These are phyloP conservation scores for Hyaloscypha finlandica DNA, from an alignment of 495 filamentous ascomycete species.

Conservation along the genomic window DNA sequence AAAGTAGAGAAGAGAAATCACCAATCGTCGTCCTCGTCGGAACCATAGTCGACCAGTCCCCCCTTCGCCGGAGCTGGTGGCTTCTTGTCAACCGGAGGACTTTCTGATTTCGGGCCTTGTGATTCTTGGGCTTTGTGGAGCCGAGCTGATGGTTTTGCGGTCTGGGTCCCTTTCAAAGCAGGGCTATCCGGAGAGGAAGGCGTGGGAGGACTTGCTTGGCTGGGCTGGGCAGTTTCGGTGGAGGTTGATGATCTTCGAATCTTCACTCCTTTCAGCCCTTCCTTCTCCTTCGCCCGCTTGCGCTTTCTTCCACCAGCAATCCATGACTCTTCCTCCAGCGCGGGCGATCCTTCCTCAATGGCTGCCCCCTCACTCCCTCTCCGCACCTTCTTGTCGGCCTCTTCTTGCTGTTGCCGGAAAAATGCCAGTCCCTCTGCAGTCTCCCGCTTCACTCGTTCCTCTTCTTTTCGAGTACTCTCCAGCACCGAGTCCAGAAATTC, in stretches of 20 bases:
- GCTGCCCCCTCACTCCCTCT: conserved; percentile 38
- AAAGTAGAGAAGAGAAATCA: not conserved
- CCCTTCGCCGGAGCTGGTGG: conserved; percentile 22
- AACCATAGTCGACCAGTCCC: conserved; percentile 42
- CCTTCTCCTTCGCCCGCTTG: conserved; percentile 58
- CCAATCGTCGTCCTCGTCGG: conserved; percentile 45
- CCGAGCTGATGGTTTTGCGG: not conserved
- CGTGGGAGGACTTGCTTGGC: not conserved
- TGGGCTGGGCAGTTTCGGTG: conserved; percentile 2
- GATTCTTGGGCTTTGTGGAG: not conserved
- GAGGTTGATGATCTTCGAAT: conserved; percentile 49
- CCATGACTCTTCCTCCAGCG: conserved; percentile 55
- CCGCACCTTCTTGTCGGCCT: conserved; percentile 55
- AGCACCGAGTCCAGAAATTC: conserved; percentile 84
- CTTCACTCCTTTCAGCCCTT: conserved; percentile 56
- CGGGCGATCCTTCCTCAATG: conserved; percentile 30
- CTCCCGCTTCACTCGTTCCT: conserved; percentile 72
- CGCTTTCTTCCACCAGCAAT: conserved; percentile 56
- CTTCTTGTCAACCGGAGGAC: conserved; percentile 7
- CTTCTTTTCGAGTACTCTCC: conserved; percentile 67
- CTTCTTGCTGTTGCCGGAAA: conserved; percentile 70
- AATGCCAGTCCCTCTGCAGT: conserved; percentile 69
- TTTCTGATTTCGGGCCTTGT: not conserved
- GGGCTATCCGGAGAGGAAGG: not conserved
- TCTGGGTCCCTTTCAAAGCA: not conserved